A percentile compares a stretch with the other conserved stretches of the same genome.
Evolutionary conservation across 75 land plant species (phyloP).

Genomic region (Sequoia sempervirens): DNA sequence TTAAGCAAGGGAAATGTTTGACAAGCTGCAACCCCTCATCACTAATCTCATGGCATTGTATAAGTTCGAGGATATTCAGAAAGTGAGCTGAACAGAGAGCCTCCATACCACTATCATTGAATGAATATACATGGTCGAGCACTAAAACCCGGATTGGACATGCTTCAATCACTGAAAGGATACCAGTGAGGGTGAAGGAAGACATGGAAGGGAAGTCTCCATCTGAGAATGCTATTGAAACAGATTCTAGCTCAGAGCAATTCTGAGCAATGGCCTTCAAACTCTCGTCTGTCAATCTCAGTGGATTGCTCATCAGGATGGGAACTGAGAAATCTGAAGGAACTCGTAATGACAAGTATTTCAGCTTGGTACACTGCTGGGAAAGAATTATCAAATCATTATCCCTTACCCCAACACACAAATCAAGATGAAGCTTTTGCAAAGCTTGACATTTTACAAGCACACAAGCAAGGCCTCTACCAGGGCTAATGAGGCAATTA

Average conservation of each 20-base stretch:
- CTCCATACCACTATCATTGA: conserved; percentile 72
- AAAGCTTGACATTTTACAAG: conserved; percentile 46
- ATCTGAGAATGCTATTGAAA: conserved; percentile 52
- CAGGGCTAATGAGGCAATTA: conserved; percentile 64
- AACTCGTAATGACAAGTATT: conserved; percentile 51
- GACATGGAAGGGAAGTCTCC: conserved; percentile 56
- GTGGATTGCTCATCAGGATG: conserved; percentile 23
- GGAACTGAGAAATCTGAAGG: conserved; percentile 51
- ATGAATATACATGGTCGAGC: conserved; percentile 50
- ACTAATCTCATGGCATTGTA: conserved; percentile 58
- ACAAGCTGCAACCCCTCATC: conserved; percentile 63
- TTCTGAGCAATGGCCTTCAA: conserved; percentile 49
- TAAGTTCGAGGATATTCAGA: conserved; percentile 52
- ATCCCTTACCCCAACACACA: conserved; percentile 76
- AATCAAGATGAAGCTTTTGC: conserved; percentile 61
- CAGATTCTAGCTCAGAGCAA: conserved; percentile 51
- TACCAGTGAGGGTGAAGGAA: conserved; percentile 42
- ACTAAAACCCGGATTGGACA: conserved; percentile 49
- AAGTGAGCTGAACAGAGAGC: conserved; percentile 50
- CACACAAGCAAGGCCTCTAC: conserved; percentile 63
- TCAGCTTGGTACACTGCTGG: conserved; percentile 42
- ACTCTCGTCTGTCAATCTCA: conserved; percentile 54
- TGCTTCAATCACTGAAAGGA: conserved; percentile 39
- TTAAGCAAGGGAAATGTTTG: conserved; percentile 32
- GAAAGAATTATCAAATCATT: conserved; percentile 49